phyloP scores from a whole-genome alignment of 345 rosid genomes.

The Atalantia buxifolia region DNA sequence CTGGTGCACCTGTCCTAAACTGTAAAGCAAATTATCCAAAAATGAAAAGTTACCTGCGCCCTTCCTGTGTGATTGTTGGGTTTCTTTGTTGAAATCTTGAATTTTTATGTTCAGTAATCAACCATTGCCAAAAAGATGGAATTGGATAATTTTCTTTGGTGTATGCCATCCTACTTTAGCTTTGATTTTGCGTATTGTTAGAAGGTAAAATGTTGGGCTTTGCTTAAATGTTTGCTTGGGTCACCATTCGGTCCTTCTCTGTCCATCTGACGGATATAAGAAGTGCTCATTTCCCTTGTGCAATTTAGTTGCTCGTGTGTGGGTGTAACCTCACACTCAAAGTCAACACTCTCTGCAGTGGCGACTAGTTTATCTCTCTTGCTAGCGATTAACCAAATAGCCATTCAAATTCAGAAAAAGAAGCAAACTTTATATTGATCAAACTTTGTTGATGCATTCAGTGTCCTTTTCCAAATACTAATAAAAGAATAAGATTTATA shows the following conservation, averaged over 20 bases:
- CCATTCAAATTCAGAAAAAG: no score
- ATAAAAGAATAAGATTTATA: no score
- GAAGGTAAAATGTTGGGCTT: not conserved
- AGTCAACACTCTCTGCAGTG: no score
- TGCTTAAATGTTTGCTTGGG: not conserved
- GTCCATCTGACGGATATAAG: not conserved
- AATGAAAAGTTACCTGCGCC: constrained; percentile 11
- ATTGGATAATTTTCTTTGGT: not conserved
- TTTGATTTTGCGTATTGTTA: not conserved
- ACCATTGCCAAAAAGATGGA: not conserved
- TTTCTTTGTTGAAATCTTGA: constrained; percentile 3
- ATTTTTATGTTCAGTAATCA: constrained; percentile 16
- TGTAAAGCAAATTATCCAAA: constrained; percentile 24
- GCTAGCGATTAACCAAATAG: no score
- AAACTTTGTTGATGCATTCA: no score
- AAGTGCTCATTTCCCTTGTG: no score
- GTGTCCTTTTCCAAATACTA: no score
- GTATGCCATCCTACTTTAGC: not conserved
- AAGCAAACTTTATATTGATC: no score
- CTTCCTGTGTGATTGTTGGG: constrained; percentile 11
- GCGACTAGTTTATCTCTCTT: no score
- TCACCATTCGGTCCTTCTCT: not conserved
- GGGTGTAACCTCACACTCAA: no score
- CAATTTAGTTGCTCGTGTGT: no score
- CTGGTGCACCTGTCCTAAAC: constrained; percentile 55